Evolutionary conservation across 352 stramenopile genomes (phyloP), one percentile per base, ranked within the genome.

Genomic region (Pythium guiyangense): DNA sequence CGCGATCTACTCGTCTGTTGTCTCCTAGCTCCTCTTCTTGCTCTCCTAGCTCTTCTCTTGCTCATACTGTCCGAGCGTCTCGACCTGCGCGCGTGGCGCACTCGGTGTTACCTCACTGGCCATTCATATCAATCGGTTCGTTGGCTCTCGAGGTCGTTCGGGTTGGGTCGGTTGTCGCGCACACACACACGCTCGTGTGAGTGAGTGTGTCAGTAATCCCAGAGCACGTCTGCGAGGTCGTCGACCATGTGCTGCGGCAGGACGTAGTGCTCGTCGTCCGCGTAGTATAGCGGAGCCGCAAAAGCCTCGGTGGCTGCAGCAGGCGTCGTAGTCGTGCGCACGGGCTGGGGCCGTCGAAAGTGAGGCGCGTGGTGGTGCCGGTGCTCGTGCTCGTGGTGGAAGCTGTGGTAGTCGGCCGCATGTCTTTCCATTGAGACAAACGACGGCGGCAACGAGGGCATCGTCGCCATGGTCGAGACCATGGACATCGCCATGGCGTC

Each of bases 221-320:
- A 63, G 31, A 63, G 31, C 49, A 63, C 57, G 42, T 57, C 50
- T 1, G 57, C 49, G 49, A 63, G 50, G 29, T 63, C 57, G 42
- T 63, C 57, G 10, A 57, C 49, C 42, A 63, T 57, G 14, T 49
- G 42, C 49, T 57, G 57, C 22, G 49, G 57, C 22, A 63, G 50
- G 10, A 49, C 31, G 18, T 53, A 57, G 25, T 40, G 57, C 14
- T 48, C 49, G 42, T 51, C 49, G 11, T 57, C 26, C 9, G 39
- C 22, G 6, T 54, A 47, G 35, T 53, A 63, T 17, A 10, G 4
- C n/a, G 51, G 43, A n/a, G 42, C n/a, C n/a, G 18, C 18, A 9
- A 34, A 15, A 29, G 34, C 29, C 20, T n/a, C n/a, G n/a, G 11
- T 15, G 2, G 37, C 37, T 18, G 29, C 29, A 34, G 29, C 29